A percentile compares a stretch with the other conserved stretches of the same genome.
Conservation (phyloP, 768 basidiomycete genomes). For the Leccinum subtestaceum region DNA sequence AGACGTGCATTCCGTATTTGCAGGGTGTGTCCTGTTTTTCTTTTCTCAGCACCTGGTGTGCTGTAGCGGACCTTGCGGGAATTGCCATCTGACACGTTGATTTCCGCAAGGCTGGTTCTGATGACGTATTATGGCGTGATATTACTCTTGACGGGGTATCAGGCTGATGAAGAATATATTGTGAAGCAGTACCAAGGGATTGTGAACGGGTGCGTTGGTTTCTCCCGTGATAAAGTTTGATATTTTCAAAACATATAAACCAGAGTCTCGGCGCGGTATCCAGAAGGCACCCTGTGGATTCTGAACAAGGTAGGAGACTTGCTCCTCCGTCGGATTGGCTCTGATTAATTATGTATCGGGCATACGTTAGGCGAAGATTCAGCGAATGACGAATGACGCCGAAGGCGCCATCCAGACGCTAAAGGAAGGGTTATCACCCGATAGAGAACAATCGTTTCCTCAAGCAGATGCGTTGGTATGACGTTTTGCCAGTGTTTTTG, state of each 20-base stretch:
- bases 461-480: slow-evolving; percentile 71
- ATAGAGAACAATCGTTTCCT: slow-evolving; percentile 51
- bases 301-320: slow-evolving; percentile 53
- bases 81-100: background rate
- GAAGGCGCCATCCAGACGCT: slow-evolving; percentile 64
- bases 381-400: slow-evolving; percentile 67
- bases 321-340: background rate
- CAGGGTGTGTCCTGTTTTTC: slow-evolving; percentile 49
- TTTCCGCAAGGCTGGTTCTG: slow-evolving; percentile 54
- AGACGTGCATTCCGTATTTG: slow-evolving; percentile 75
- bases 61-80: background rate
- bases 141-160: slow-evolving; percentile 68
- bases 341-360: background rate
- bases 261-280: slow-evolving; percentile 57
- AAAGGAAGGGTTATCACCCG: slow-evolving; percentile 52
- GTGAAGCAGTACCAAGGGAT: slow-evolving; percentile 61
- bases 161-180: slow-evolving; percentile 67
- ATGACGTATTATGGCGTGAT: slow-evolving; percentile 81
- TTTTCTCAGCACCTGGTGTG: background rate
- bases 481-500: background rate
- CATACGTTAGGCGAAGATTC: slow-evolving; percentile 58
- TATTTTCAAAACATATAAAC: background rate
- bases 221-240: background rate
- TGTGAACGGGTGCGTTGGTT: slow-evolving; percentile 53
- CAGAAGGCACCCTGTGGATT: slow-evolving; percentile 70